Evolutionary conservation across 2,329 filamentous ascomycete species (phyloP), one percentile per base, ranked within the genome.

Genomic region (Pseudocercospora cruenta): DNA sequence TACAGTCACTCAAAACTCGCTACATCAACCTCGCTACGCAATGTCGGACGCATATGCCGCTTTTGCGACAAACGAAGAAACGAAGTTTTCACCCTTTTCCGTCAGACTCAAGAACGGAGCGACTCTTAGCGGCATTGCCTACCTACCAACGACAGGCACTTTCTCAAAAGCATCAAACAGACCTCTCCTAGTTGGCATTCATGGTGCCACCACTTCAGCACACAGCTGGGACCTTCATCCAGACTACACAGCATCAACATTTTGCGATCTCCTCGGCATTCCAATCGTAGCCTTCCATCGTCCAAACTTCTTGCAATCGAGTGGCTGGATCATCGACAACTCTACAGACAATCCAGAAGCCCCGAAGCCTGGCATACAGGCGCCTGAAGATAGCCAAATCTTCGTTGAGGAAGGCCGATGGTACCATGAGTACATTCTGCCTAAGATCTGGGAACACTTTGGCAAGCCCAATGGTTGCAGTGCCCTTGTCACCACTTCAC

Each of bases 381-480:
- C 47, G 6, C 10, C 31, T 16, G 57, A 65, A 54, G 57, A 31
- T 3, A 28, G 24, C 10, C 24, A 28, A 10, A 28, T 55, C 7
- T 65, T 65, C 47, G 47, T 61, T 14, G 63, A 65, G 49, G 63
- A 65, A 61, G 58, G 45, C 7, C 19, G 47, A n/a, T 65, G 63
- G 58, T 54, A 57, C n/a, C 58, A 61, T 22, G 58, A 65, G 26
- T 61, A 57, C 33, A 57, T 65, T 22, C 43, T 65, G 10, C 63
- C 63, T 9, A 47, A 31, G 5, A 58, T 65, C 3, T 65, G 57
- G 58, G 43, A 53, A 3, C 33, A 55, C 4, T 65, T 65, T 39
- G 63, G 47, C 16, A 47, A 43, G 31, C 57, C 57, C 21, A 60
- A 65, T 43, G 58, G 49, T 16, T 65, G 63, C 24, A 65, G 6